These are phyloP conservation scores for Oryza officinalis DNA, from an alignment of 176 grass and related monocot species.

Conservation along the genomic window DNA sequence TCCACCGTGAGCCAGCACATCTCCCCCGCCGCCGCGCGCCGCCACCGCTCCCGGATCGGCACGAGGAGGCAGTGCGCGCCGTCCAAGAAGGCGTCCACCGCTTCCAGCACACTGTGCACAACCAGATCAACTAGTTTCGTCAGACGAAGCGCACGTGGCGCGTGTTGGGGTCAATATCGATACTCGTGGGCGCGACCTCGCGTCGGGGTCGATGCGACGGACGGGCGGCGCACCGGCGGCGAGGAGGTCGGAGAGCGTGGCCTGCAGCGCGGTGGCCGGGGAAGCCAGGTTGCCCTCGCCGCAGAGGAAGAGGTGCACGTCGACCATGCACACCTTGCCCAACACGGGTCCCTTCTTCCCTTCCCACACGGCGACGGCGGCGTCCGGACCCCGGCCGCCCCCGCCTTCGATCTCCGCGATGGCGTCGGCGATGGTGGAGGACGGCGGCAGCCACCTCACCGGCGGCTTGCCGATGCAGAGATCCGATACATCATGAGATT, in stretches of 20 bases:
- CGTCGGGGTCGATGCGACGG: constrained; percentile 46
- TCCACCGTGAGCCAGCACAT: constrained; percentile 80
- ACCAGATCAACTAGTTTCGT: neutral
- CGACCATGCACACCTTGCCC: constrained; percentile 54
- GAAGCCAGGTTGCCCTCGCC: constrained; percentile 36
- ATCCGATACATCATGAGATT: constrained; percentile 66
- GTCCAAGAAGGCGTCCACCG: constrained; percentile 62
- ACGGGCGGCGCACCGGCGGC: constrained; percentile 29
- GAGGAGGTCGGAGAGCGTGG: constrained; percentile 52
- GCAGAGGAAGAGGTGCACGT: constrained; percentile 77
- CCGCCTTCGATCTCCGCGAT: constrained; percentile 34
- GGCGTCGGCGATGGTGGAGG: constrained; percentile 44
- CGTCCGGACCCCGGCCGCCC: neutral
- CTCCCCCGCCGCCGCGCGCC: constrained; percentile 17
- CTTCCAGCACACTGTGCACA: constrained; percentile 59
- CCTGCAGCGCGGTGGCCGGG: constrained; percentile 43
- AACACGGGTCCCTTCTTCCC: neutral
- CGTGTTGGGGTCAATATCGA: neutral
- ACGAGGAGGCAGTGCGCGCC: constrained; percentile 62
- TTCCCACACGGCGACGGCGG: constrained; percentile 51
- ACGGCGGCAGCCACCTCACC: constrained; percentile 52
- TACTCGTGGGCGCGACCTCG: constrained; percentile 38
- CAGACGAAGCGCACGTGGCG: neutral
- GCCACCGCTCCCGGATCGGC: constrained; percentile 35
- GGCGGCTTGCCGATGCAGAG: constrained; percentile 95